These are phyloP conservation scores for Pisolithus orientalis DNA, from an alignment of 768 basidiomycete species.

Conservation along the genomic window DNA sequence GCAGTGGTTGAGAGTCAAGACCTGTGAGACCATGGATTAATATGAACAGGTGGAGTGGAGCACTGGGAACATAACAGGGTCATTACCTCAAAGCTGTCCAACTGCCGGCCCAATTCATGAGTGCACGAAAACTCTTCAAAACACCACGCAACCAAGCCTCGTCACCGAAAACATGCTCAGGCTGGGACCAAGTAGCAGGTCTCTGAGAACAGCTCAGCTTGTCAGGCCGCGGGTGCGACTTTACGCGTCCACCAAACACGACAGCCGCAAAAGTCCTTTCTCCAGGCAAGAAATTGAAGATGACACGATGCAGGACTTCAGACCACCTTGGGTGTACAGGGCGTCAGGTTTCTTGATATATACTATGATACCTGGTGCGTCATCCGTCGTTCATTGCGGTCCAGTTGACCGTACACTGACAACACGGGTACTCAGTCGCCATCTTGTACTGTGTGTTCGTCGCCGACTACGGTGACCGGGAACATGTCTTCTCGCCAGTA, in stretches of 20 bases:
- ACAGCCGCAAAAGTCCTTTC: not conserved
- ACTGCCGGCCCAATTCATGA: no score
- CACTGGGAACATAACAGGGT: not conserved
- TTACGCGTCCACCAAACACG: not conserved
- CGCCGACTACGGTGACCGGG: constrained; percentile 63
- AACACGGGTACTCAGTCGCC: constrained; percentile 33
- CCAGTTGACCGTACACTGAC: not conserved
- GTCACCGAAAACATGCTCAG: not conserved
- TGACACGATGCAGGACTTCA: constrained; percentile 35
- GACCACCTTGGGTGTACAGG: constrained; percentile 58
- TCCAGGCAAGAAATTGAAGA: constrained; percentile 8
- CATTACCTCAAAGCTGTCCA: no score
- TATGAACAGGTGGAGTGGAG: not conserved
- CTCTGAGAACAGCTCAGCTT: not conserved
- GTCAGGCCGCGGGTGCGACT: not conserved
- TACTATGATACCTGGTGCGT: constrained; percentile 50
- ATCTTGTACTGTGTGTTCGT: constrained; percentile 53
- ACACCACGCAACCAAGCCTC: not conserved
- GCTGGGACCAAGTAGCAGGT: not conserved
- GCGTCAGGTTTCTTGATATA: constrained; percentile 46
- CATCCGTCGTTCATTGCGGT: not conserved
- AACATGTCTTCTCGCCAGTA: constrained; percentile 67
- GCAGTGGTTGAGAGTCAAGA: not conserved
- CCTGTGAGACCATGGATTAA: not conserved
- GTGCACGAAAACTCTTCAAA: no score